These are phyloP conservation scores for Coniochaeta sp. DNA, from an alignment of 2,329 filamentous ascomycete genomes.

Conservation along the genomic window DNA sequence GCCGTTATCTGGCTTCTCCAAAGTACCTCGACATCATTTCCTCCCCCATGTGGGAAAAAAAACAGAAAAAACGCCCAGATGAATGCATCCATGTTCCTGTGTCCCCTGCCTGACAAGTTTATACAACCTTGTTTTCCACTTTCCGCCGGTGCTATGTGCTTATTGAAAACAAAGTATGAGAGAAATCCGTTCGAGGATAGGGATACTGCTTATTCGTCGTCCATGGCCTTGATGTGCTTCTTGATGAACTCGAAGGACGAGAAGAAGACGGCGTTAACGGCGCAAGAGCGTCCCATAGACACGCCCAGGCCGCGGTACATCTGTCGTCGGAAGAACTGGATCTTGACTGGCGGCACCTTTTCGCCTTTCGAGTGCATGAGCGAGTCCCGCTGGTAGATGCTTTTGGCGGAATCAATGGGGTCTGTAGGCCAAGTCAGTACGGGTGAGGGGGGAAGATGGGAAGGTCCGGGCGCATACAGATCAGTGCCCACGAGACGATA, in stretches of 20 bases:
- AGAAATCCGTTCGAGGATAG: neutral
- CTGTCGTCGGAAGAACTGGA: constrained; percentile 67
- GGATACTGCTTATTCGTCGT: constrained; percentile 30
- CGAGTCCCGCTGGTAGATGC: constrained; percentile 77
- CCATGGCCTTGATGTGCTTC: constrained; percentile 52
- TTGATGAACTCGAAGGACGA: constrained; percentile 82
- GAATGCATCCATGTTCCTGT: neutral
- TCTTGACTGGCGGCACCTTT: constrained; percentile 60
- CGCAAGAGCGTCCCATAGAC: constrained; percentile 73
- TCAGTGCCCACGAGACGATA: constrained; percentile 73
- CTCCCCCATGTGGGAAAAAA: too few species aligned
- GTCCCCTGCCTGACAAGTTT: constrained; percentile 1
- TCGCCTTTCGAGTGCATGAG: constrained; percentile 63
- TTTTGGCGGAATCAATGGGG: constrained; percentile 76
- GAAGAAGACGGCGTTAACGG: constrained; percentile 86
- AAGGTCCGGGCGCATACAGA: too few species aligned
- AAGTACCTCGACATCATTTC: neutral
- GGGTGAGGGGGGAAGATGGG: neutral
- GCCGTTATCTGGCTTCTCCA: neutral
- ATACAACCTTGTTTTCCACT: constrained; percentile 1
- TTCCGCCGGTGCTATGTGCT: neutral
- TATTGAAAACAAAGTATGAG: neutral
- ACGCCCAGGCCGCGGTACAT: constrained; percentile 82
- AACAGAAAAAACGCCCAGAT: neutral
- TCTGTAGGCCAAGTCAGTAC: too few species aligned